phyloP scores from a whole-genome alignment of 257 asterid species.

The Henckelia pumila region DNA sequence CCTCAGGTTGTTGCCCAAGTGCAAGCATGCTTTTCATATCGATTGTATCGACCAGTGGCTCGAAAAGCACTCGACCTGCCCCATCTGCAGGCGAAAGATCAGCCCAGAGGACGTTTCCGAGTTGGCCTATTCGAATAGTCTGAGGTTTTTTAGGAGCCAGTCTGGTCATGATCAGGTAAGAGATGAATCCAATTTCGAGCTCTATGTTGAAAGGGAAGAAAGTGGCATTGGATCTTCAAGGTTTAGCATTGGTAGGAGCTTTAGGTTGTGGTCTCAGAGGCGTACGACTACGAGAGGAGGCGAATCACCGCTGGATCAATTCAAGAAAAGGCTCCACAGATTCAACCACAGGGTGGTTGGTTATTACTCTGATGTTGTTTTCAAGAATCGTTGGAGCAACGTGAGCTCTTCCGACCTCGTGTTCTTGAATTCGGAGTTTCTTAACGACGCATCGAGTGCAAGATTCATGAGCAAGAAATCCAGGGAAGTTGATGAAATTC shows the following conservation, averaged over 20 bases:
- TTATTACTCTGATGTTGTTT: slow-evolving; percentile 30
- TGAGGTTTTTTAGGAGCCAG: slow-evolving; percentile 34
- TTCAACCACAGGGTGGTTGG: slow-evolving; percentile 49
- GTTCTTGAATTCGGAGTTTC: slow-evolving; percentile 55
- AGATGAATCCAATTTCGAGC: slow-evolving; percentile 37
- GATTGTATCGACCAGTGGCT: slow-evolving; percentile 67
- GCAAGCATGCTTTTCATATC: slow-evolving; percentile 65
- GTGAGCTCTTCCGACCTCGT: slow-evolving; percentile 62
- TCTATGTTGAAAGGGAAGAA: slow-evolving; percentile 46
- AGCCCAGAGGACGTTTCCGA: slow-evolving; percentile 37
- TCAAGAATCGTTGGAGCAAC: slow-evolving; percentile 64
- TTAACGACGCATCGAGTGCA: slow-evolving; percentile 37
- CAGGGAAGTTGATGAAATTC: slow-evolving; percentile 1
- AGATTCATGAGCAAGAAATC: slow-evolving; percentile 22
- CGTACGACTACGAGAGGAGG: slow-evolving; percentile 25
- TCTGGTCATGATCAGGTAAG: slow-evolving; percentile 24
- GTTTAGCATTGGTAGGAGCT: slow-evolving; percentile 45
- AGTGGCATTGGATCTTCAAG: slow-evolving; percentile 37
- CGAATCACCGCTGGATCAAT: slow-evolving; percentile 24
- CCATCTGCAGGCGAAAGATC: slow-evolving; percentile 52
- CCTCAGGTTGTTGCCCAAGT: slow-evolving; percentile 53
- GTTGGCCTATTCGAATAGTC: slow-evolving; percentile 31
- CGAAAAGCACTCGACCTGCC: slow-evolving; percentile 66
- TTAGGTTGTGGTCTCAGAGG: slow-evolving; percentile 14
- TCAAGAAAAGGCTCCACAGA: slow-evolving; percentile 28